Conservation (phyloP, 495 filamentous ascomycete species). For the Elaphomyces granulatus region DNA sequence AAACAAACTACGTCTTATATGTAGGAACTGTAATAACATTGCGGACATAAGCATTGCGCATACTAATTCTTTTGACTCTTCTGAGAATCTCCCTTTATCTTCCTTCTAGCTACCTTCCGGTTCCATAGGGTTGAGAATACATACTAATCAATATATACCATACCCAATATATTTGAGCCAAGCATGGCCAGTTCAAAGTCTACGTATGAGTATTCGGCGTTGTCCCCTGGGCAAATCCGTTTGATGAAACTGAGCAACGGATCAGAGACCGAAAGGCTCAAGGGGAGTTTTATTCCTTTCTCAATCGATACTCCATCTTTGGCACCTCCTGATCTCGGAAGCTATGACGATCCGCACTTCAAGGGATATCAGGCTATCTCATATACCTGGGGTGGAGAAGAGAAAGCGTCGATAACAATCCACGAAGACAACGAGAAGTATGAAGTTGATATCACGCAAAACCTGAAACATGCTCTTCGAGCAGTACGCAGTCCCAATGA, state of each 20-base stretch:
- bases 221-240: not conserved
- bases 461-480: conserved; percentile 1
- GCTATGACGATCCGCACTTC: not conserved
- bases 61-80: too few relatives aligned
- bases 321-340: not conserved
- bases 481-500: not conserved
- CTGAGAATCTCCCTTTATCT: too few relatives aligned
- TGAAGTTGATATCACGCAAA: not conserved
- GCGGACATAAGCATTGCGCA: too few relatives aligned
- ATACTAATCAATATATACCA: not conserved
- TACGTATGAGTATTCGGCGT: not conserved
- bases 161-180: not conserved
- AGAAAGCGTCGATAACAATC: not conserved
- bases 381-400: conserved; percentile 3
- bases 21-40: too few relatives aligned
- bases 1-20: too few relatives aligned
- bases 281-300: not conserved
- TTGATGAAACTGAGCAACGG: not conserved
- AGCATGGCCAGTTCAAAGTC: too few relatives aligned
- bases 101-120: too few relatives aligned
- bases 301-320: not conserved
- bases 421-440: conserved; percentile 1
- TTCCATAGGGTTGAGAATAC: not conserved
- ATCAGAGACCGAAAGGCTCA: not conserved
- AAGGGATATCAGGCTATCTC: not conserved